Evolutionary conservation across 2,329 filamentous ascomycete species (phyloP).

Genomic region (Trichoderma brevicompactum): DNA sequence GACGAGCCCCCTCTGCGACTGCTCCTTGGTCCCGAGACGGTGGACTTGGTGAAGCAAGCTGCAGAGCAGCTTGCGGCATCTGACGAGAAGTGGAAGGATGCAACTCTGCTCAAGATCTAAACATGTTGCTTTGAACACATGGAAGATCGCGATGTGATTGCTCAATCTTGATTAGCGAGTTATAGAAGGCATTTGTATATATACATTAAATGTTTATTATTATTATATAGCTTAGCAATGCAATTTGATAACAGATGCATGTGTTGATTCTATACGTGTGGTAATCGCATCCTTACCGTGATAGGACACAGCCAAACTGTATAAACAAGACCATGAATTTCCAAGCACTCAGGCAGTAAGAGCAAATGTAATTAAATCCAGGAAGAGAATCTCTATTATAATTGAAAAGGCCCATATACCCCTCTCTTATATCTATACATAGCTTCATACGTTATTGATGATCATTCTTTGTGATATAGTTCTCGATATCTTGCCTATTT

Average conservation of each 20-base stretch:
- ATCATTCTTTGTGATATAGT: too few species aligned
- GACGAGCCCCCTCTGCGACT: constrained; percentile 41
- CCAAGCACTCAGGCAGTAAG: too few species aligned
- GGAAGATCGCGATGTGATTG: not conserved
- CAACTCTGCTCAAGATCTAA: constrained; percentile 23
- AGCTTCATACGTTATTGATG: too few species aligned
- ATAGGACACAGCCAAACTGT: not conserved
- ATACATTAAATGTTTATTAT: not conserved
- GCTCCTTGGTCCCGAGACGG: constrained; percentile 39
- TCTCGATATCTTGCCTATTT: too few species aligned
- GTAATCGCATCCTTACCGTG: too few species aligned
- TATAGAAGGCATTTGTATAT: not conserved
- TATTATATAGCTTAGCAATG: not conserved
- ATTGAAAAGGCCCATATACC: too few species aligned
- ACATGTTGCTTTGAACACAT: not conserved
- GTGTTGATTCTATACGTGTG: too few species aligned
- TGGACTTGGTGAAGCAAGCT: constrained; percentile 33
- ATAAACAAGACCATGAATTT: too few species aligned
- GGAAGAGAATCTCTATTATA: not conserved
- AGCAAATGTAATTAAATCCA: not conserved
- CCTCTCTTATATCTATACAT: too few species aligned
- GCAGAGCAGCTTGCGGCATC: constrained; percentile 36
- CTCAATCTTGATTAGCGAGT: not conserved
- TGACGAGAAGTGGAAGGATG: constrained; percentile 40
- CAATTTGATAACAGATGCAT: too few species aligned